These are phyloP conservation scores for Globisporangium takayamanum DNA, from an alignment of 352 stramenopile species.

Conservation along the genomic window DNA sequence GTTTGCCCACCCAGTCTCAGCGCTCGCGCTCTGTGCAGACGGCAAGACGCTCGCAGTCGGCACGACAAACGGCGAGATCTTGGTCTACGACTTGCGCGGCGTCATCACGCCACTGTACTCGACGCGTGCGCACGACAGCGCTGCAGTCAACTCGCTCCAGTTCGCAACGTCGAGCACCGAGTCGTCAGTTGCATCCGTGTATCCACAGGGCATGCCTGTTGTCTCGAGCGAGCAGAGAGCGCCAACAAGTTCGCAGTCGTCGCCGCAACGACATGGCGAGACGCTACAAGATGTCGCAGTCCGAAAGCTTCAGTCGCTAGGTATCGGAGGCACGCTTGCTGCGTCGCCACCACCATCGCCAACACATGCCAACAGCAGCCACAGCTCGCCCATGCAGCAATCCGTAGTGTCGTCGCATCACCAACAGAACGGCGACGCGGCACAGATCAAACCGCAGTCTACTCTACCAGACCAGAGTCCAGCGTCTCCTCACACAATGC, in stretches of 20 bases:
- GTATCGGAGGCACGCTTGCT: conserved; percentile 12
- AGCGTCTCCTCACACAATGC: no score
- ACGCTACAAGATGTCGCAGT: conserved; percentile 37
- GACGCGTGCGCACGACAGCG: conserved; percentile 30
- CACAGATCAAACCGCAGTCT: background rate
- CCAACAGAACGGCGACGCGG: background rate
- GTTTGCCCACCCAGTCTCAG: conserved; percentile 49
- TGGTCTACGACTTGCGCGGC: conserved; percentile 61
- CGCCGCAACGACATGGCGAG: conserved; percentile 20
- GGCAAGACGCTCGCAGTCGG: conserved; percentile 59
- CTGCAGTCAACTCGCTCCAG: conserved; percentile 45
- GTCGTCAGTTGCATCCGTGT: conserved; percentile 11
- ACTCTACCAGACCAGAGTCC: no score
- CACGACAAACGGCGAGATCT: conserved; percentile 42
- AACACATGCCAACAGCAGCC: background rate
- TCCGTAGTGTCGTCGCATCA: background rate
- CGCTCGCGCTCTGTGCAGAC: conserved; percentile 52
- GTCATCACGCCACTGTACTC: conserved; percentile 54
- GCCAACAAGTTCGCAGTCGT: conserved; percentile 18
- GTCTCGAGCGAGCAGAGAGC: conserved; percentile 35
- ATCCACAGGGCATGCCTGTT: conserved; percentile 33
- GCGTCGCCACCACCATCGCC: conserved; percentile 1
- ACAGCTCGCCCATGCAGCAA: background rate
- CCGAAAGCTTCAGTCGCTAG: conserved; percentile 33
- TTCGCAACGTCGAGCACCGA: conserved; percentile 39